A percentile compares a stretch with the other conserved stretches of the same genome.
Evolutionary conservation across 192 early-diverging fungal species (phyloP).

Genomic region (Podila clonocystis): DNA sequence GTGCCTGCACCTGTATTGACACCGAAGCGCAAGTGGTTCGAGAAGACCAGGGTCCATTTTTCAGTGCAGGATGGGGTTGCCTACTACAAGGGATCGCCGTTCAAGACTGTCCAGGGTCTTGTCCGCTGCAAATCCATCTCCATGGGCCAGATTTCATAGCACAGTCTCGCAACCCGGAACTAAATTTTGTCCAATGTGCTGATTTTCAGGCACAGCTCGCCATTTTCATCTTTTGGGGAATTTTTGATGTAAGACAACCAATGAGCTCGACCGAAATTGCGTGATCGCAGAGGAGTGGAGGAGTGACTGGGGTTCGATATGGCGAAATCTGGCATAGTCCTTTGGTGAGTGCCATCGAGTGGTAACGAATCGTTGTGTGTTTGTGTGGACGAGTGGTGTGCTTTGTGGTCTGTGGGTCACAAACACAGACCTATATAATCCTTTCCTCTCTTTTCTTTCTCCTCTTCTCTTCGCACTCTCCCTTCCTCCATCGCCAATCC

Average conservation of each 20-base stretch:
- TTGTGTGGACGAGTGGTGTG: no score
- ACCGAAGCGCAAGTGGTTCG: slow-evolving; percentile 51
- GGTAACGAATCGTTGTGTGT: no score
- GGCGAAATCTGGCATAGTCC: no score
- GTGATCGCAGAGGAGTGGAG: no score
- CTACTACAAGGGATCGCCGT: slow-evolving; percentile 46
- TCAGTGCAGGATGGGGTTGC: slow-evolving; percentile 40
- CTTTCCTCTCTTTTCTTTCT: not conserved
- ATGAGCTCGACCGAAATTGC: no score
- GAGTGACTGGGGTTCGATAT: no score
- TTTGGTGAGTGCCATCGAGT: no score
- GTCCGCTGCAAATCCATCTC: slow-evolving; percentile 39
- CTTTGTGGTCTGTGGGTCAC: no score
- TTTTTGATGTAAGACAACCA: no score
- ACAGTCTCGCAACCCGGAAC: not conserved
- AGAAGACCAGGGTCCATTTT: slow-evolving; percentile 34
- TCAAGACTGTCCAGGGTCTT: slow-evolving; percentile 34
- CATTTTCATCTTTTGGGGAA: no score
- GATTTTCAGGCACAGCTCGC: not conserved
- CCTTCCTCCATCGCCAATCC: not conserved
- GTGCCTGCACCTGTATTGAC: slow-evolving; percentile 34
- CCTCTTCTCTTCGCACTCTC: slow-evolving; percentile 1
- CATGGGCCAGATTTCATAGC: slow-evolving; percentile 33
- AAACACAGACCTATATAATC: no score
- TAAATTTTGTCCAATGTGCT: not conserved